Conservation (phyloP, 192 early-diverging fungal species). For the Lobosporangium transversale region DNA sequence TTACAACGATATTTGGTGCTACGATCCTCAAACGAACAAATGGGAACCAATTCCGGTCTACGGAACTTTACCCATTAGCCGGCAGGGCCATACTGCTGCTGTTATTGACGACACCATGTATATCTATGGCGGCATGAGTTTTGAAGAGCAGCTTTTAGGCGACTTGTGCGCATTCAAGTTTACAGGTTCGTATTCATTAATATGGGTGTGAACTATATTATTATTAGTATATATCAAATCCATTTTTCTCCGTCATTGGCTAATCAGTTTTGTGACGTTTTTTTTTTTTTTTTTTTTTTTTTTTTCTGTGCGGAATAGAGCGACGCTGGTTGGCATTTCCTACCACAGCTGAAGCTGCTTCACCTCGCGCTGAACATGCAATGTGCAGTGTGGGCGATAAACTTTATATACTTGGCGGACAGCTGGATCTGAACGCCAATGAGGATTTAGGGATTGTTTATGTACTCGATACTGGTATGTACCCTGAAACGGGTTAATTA, state of each 20-base stretch:
- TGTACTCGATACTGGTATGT: constrained; percentile 62
- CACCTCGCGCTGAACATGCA: constrained; percentile 52
- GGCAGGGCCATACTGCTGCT: constrained; percentile 46
- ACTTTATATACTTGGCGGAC: constrained; percentile 65
- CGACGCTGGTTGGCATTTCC: constrained; percentile 62
- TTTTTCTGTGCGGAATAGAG: constrained; percentile 52
- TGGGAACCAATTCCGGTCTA: constrained; percentile 56
- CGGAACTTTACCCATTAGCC: constrained; percentile 57
- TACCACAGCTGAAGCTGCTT: constrained; percentile 58
- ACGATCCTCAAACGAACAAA: constrained; percentile 49
- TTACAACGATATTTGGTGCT: constrained; percentile 69
- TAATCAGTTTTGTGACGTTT: no score
- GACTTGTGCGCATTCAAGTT: constrained; percentile 65
- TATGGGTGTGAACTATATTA: no score
- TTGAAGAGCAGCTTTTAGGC: constrained; percentile 53
- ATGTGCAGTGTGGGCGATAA: constrained; percentile 58
- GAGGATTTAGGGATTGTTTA: constrained; percentile 56
- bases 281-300: background rate
- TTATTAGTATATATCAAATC: no score
- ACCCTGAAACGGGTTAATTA: no score
- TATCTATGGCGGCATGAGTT: constrained; percentile 62
- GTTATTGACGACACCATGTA: constrained; percentile 63
- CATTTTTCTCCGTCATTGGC: no score
- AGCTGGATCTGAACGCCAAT: constrained; percentile 53
- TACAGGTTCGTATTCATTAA: constrained; percentile 35